These are phyloP conservation scores for Aaosphaeria arxii DNA, from an alignment of 2,329 filamentous ascomycete species.

Conservation along the genomic window DNA sequence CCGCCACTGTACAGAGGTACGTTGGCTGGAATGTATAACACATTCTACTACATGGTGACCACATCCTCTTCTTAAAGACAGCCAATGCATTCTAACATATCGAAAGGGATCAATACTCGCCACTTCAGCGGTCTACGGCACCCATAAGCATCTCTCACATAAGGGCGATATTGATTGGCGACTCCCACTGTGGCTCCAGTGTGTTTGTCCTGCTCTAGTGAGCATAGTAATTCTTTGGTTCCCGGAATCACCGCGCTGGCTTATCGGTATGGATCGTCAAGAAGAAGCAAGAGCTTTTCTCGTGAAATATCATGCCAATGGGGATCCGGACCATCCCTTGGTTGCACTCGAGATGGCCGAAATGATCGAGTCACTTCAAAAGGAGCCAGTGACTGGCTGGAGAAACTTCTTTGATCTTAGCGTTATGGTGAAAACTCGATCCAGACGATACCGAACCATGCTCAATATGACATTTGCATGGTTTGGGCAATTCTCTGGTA, in stretches of 20 bases:
- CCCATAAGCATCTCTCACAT: conserved; percentile 16
- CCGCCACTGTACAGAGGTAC: conserved; percentile 25
- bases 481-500: conserved; percentile 37
- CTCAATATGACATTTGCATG: conserved; percentile 31
- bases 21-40: conserved; percentile 27
- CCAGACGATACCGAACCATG: conserved; percentile 18
- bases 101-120: conserved; percentile 20
- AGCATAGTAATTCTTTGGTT: conserved; percentile 15
- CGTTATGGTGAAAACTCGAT: conserved; percentile 16
- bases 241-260: conserved; percentile 19
- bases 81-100: not conserved
- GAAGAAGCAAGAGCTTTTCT: conserved; percentile 34
- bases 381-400: conserved; percentile 16
- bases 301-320: conserved; percentile 52
- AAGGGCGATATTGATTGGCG: conserved; percentile 17
- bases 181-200: conserved; percentile 19
- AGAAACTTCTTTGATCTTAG: conserved; percentile 18
- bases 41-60: conserved; percentile 27
- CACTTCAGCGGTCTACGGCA: conserved; percentile 19
- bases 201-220: conserved; percentile 17
- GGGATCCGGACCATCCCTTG: conserved; percentile 34
- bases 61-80: conserved; percentile 6
- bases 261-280: conserved; percentile 19
- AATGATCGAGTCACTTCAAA: conserved; percentile 19
- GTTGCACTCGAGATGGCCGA: conserved; percentile 31